Base-by-base conservation (phyloP, 805 yeast genomes). In the Tetrapisispora pingtungensis region DNA sequence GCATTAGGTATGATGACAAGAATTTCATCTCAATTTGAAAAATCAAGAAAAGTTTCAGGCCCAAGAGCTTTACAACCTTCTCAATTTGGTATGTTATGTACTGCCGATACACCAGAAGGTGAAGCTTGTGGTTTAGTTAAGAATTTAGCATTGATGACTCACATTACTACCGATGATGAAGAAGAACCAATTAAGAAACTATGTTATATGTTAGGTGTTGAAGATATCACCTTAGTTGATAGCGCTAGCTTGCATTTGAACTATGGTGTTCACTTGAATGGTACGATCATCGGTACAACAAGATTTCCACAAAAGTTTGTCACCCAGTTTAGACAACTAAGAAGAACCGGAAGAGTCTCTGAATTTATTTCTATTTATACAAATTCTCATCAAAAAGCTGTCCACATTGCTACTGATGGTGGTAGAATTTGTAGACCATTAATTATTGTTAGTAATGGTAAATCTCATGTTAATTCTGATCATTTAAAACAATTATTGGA, bases 1-100 rank as follows among this genome's bases (percentile, higher is more conserved):
- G 98, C 98, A 0, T 69, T 93, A 48, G 98, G 98, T 57, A 93
- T 93, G 98, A 93, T 93, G 98, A 93, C 98, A 12, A 83, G 98
- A 70, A 93, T 93, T 43, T 86, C 97, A 7, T 90, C 97, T n/a
- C 98, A 93, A 66, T 93, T 93, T 59, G 98, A 93, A 64, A 93
- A 93, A 64, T 88, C 97, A 2, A 76, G 98, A 68, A 93, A 93
- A 65, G 98, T 93, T 35, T 85, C 96, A 1, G 98, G 98, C 36
- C 98, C 98, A 41, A 84, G 98, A 75, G 97, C 98, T 14, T 73
- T 93, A 52, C 98, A 93, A 66, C 98, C 98, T 10, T 93, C 98
- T 1, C 98, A 93, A 69, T 93, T 93, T 65, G 98, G 98, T 62
- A 93, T 93, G 97, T 73, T 93, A 48, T 93, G 98, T 72, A 87